Conservation (phyloP, 2,329 filamentous ascomycete species). For the Oidium heveae region DNA sequence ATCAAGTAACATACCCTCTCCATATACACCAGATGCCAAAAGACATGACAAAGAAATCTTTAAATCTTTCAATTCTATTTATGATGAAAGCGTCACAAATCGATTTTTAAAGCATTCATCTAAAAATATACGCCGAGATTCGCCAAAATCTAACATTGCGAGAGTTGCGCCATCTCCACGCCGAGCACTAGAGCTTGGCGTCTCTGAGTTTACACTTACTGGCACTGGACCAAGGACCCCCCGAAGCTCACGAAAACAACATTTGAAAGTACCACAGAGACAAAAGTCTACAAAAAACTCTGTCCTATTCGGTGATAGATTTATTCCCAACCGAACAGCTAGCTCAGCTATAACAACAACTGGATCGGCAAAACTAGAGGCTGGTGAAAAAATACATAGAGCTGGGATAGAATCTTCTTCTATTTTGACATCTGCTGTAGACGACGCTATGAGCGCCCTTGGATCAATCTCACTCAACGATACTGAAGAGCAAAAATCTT, state of each 20-base stretch:
- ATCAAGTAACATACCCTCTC: slow-evolving; percentile 37
- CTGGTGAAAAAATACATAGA: slow-evolving; percentile 45
- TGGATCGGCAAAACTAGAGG: slow-evolving; percentile 61
- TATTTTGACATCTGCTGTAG: slow-evolving; percentile 43
- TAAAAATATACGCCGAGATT: slow-evolving; percentile 50
- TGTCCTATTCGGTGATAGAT: slow-evolving; percentile 63
- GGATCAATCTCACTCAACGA: slow-evolving; percentile 54
- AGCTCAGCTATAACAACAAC: slow-evolving; percentile 70
- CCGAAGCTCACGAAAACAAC: slow-evolving; percentile 25
- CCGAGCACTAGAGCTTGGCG: slow-evolving; percentile 61
- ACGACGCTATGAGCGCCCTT: slow-evolving; percentile 56
- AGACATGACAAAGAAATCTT: not conserved
- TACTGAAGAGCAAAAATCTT: slow-evolving; percentile 39
- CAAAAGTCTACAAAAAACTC: slow-evolving; percentile 47
- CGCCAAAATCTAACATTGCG: slow-evolving; percentile 91
- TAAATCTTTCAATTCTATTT: slow-evolving; percentile 31
- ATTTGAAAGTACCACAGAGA: slow-evolving; percentile 25
- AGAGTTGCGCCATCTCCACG: slow-evolving; percentile 49
- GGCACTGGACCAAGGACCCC: slow-evolving; percentile 55
- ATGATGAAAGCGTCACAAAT: slow-evolving; percentile 53
- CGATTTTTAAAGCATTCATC: slow-evolving; percentile 48
- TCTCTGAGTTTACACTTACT: slow-evolving; percentile 78
- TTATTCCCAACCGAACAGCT: slow-evolving; percentile 80
- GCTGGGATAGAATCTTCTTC: slow-evolving; percentile 48
- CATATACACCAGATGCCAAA: slow-evolving; percentile 44